A percentile compares a stretch with the other conserved stretches of the same genome.
Evolutionary conservation across 768 basidiomycete species (phyloP).

Genomic region (Suillus americanus): DNA sequence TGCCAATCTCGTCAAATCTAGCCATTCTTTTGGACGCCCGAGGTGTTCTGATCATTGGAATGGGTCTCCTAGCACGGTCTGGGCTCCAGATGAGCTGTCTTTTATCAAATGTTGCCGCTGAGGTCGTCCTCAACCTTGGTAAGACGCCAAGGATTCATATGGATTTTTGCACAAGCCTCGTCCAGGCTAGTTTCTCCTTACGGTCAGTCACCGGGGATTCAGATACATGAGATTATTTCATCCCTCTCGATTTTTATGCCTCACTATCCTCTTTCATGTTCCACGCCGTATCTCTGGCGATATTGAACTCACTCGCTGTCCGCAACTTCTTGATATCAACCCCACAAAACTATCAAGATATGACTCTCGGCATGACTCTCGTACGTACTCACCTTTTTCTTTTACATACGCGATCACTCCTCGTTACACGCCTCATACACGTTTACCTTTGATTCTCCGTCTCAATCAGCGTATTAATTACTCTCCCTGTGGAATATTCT

Average conservation of each 20-base stretch:
- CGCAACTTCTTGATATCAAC: not conserved
- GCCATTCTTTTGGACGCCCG: not conserved
- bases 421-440: too few relatives aligned
- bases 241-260: not conserved
- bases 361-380: too few relatives aligned
- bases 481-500: too few relatives aligned
- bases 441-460: too few relatives aligned
- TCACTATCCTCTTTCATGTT: not conserved
- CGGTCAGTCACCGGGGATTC: not conserved
- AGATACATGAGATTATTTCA: not conserved
- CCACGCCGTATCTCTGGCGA: not conserved
- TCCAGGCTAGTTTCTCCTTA: not conserved
- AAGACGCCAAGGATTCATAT: not conserved
- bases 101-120: not conserved
- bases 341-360: too few relatives aligned
- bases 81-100: not conserved
- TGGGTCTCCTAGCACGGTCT: not conserved
- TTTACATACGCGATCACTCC: too few relatives aligned
- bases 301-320: not conserved
- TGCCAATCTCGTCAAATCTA: not conserved
- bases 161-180: not conserved
- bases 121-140: not conserved
- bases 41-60: not conserved
- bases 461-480: too few relatives aligned
- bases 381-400: too few relatives aligned